Base-by-base conservation (phyloP, 306 rosid genomes). In the Myrica gale region DNA sequence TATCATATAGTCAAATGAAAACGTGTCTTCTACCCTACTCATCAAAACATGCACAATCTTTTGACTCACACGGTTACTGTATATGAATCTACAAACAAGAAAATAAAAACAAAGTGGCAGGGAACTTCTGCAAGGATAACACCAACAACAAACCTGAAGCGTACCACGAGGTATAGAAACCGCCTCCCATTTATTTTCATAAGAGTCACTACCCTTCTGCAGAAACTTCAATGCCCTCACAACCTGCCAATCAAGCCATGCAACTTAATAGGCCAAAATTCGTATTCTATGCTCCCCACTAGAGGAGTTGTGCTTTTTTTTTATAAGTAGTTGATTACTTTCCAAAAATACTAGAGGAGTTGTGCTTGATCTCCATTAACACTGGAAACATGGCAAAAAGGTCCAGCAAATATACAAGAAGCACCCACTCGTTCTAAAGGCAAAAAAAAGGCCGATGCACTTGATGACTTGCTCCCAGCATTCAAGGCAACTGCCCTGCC, bases 381-480 rank as follows among this genome's bases (percentile, higher is more conserved):
- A 76, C 26, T 68, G 44, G 75, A 82, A 66, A 74, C 50, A 11
- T 42, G 48, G 42, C 52, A 84, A 74, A 69, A 79, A 41, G 26
- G 72, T 75, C 76, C 69, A 45, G 68, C 57, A 71, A 78, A 68
- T 66, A 48, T 66, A 87, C 61, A 74, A 70, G 53, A 73, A 81
- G 79, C 62, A 75, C 96, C 82, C 83, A 92, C 98, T 70, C 96
- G 85, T 85, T 95, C 96, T 56, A 95, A 81, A 7, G 98, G 98
- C 79, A 95, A 80, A 81, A 95, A 95, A 80, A 92, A 90, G 2
- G 98, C 97, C 12, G 97, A 95, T 76, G 98, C 96, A 77, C 97
- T 92, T 58, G 96, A 92, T 54, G 98, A 85, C 85, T 90, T 95
- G 93, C 98, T 86, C 81, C 98, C 98, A 80, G 98, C 98, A 85